Base-by-base conservation (phyloP, 2,329 filamentous ascomycete species). In the Alternaria infectoria region DNA sequence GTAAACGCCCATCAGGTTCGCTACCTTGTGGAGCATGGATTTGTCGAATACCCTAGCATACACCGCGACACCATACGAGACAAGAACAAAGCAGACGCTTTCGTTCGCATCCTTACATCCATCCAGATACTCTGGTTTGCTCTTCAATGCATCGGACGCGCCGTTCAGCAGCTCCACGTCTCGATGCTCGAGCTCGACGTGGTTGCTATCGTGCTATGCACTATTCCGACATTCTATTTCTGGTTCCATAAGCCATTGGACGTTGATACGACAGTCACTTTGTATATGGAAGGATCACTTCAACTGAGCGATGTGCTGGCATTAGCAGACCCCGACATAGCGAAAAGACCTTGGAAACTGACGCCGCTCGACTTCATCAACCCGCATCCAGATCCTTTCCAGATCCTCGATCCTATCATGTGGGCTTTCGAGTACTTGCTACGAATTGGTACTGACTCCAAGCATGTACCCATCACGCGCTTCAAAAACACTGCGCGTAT, bases 1-100 rank as follows among this genome's bases (percentile, higher is more conserved):
- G 10, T 52, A 5, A 52, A 40, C 49, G 28, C 49, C 19, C 49
- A 51, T 4, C 49, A 51, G 49, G 19, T 36, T 51, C 49, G 7
- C 9, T 51, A 32, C 5, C 49, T 51, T 12, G 49, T 23, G 0
- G 3, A 51, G 19, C 8, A 36, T 6, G 49, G 49, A 0, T 51
- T 51, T 2, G 3, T 51, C 49, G 17, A 36, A 1, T 36, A 5
- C 2, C 28, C 49, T 2, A 36, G 0, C 0, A 51, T 51, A 0
- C 8, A n/a, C 2, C 49, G 17, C 30, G 28, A 51, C 3, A 12
- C 49, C 3, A 11, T 51, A 0, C 2, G 23, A 1, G 49, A 51
- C 12, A 32, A 30, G 28, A 51, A 51, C 28, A 51, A 36, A 5
- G 49, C 49, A 11, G 28, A 51, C 17, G 28, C 28, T 51, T 32